Evolutionary conservation across 768 basidiomycete species (phyloP).

Genomic region (Lentinula aciculospora): DNA sequence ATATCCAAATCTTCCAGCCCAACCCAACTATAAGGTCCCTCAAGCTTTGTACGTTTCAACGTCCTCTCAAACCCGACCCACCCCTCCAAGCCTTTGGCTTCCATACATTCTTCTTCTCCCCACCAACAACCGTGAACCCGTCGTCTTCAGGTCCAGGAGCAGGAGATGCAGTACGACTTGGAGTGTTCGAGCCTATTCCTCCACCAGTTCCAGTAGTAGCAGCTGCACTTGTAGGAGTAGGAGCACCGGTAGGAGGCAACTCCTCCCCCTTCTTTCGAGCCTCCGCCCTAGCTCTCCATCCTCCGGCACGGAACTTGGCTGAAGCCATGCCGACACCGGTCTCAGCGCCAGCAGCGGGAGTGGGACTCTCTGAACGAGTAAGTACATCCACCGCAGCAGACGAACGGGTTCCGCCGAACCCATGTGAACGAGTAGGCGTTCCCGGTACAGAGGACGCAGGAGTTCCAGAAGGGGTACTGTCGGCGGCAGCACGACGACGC

Average conservation of each 20-base stretch:
- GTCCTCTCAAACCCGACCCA: neutral
- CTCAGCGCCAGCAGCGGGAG: too few species aligned
- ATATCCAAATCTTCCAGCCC: too few species aligned
- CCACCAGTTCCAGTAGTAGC: neutral
- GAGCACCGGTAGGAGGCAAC: neutral
- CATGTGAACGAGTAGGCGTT: slow-evolving; percentile 21
- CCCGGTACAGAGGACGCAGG: slow-evolving; percentile 17
- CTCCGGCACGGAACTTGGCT: too few species aligned
- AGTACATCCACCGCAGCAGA: slow-evolving; percentile 49
- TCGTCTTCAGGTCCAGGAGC: slow-evolving; percentile 46
- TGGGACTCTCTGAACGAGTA: slow-evolving; percentile 29
- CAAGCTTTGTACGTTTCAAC: too few species aligned
- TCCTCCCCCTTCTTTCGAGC: too few species aligned
- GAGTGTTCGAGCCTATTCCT: slow-evolving; percentile 7
- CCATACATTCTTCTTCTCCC: slow-evolving; percentile 30
- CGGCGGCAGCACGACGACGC: slow-evolving; percentile 23
- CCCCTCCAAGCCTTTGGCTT: slow-evolving; percentile 12
- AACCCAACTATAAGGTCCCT: too few species aligned
- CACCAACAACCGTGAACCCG: slow-evolving; percentile 61
- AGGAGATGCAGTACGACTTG: slow-evolving; percentile 27
- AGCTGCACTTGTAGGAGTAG: slow-evolving; percentile 10
- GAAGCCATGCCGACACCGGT: too few species aligned
- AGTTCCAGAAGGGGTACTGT: neutral
- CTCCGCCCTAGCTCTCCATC: too few species aligned
- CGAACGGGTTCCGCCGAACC: slow-evolving; percentile 30